Base-by-base conservation (phyloP, 371 early-diverging fungal genomes). In the Mortierella sp. region DNA sequence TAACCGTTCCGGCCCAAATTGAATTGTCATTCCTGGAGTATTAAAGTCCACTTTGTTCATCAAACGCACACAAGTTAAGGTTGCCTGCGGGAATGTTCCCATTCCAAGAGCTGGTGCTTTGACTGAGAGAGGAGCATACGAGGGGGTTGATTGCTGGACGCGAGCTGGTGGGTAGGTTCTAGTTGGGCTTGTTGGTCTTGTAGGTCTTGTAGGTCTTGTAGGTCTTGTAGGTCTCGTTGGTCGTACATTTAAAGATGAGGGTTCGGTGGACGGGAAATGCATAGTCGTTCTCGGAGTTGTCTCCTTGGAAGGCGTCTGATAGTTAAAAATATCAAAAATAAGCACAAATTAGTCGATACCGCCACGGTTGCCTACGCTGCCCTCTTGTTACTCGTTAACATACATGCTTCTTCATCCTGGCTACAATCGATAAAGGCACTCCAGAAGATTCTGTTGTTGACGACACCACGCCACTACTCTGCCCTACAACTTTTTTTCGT, bases 1-100 rank as follows among this genome's bases (percentile, higher is more conserved):
- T 10, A 77, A 24, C 24, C 73, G 69, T 47, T 77, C 77, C 3
- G 77, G 69, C 1, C 74, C 78, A 47, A 78, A 67, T n/a, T 78
- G 78, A 19, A 78, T 62, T 21, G 47, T 13, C 78, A 78, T 78
- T 16, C 63, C 58, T 36, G 61, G 58, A 6, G 58, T 57, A 7
- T n/a, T 68, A 36, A 69, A 61, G 33, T 78, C 78, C 7, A 43
- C 21, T 24, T 45, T 55, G 22, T 36, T 38, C 3, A 62, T 74
- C 3, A 69, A 28, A 28, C 70, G 70, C 40, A 78, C 63, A 10
- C 22, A 52, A 2, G 43, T 45, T n/a, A 78, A n/a, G 4, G 58
- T 28, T 8, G 74, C 74, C 32, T 66, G 70, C 36, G 78, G 78
- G 43, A 73, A 78, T 15, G 58, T 63, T 4, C 78, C 78, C 45